phyloP scores from a whole-genome alignment of 306 rosid genomes.

The Vigna mungo region DNA sequence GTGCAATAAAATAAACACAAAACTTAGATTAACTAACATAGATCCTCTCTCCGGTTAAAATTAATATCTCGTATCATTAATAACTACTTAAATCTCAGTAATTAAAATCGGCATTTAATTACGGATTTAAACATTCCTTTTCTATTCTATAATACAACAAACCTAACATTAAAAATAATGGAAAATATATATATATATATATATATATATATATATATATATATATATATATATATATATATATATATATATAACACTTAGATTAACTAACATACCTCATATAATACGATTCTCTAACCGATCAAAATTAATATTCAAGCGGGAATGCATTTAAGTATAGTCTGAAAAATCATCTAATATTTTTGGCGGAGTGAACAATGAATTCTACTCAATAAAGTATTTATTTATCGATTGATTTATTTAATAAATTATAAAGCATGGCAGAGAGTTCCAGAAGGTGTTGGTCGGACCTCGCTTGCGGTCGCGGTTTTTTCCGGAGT shows the following conservation, averaged over 20 bases:
- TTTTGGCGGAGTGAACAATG: neutral
- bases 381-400: neutral
- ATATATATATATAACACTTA: neutral
- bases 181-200: too few relatives aligned
- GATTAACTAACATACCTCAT: neutral
- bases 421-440: neutral
- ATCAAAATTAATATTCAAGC: neutral
- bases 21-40: neutral
- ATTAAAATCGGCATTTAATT: neutral
- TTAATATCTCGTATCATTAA: neutral
- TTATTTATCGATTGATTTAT: neutral
- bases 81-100: neutral
- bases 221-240: too few relatives aligned
- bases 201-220: too few relatives aligned
- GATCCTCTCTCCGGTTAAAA: neutral
- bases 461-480: slow-evolving; percentile 81
- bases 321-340: neutral
- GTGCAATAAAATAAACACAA: neutral
- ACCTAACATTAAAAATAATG: neutral
- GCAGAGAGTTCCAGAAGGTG: slow-evolving; percentile 15
- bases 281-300: neutral
- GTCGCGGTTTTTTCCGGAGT: slow-evolving; percentile 58
- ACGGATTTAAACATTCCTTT: neutral
- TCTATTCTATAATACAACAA: neutral
- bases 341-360: neutral